A percentile compares a stretch with the other conserved stretches of the same genome.
These are phyloP conservation scores for Collariella sp. DNA, from an alignment of 495 filamentous ascomycete species.

Conservation along the genomic window DNA sequence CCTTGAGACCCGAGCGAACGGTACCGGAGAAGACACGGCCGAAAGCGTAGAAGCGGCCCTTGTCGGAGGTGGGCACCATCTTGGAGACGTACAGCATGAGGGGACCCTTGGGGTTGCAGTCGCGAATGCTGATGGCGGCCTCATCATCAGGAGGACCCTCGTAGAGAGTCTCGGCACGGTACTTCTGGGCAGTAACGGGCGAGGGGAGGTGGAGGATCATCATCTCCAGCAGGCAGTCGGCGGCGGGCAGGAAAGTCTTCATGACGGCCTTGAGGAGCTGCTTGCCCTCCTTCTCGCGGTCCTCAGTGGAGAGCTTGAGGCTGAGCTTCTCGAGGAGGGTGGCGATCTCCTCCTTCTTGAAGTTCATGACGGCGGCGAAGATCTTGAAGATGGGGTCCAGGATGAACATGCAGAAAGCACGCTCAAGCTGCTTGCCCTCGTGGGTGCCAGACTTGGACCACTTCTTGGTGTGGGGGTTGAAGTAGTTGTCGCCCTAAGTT, in stretches of 20 bases:
- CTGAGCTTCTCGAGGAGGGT: conserved; percentile 82
- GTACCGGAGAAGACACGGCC: conserved; percentile 99
- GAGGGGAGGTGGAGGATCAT: conserved; percentile 99
- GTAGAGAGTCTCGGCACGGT: conserved; percentile 97
- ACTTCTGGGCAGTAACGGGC: conserved; percentile 90
- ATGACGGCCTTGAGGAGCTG: conserved; percentile 93
- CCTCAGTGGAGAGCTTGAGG: conserved; percentile 76
- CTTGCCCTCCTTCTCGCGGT: conserved; percentile 95
- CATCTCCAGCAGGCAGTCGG: conserved; percentile 98
- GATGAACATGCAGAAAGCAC: conserved; percentile 98
- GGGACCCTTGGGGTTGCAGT: conserved; percentile 93
- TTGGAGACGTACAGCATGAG: conserved; percentile 99
- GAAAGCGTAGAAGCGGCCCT: conserved; percentile 99
- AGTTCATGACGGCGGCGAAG: conserved; percentile 91
- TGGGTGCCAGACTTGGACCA: conserved; percentile 78
- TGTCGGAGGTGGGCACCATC: conserved; percentile 99
- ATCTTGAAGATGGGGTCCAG: conserved; percentile 99
- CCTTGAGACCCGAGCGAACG: conserved; percentile 93
- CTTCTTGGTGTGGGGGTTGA: conserved; percentile 99
- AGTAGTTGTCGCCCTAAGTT: conserved; percentile 87
- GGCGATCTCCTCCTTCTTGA: conserved; percentile 89
- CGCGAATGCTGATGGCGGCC: conserved; percentile 87
- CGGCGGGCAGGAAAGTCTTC: conserved; percentile 95
- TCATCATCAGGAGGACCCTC: conserved; percentile 93
- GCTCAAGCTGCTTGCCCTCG: conserved; percentile 85